phyloP scores from a whole-genome alignment of 371 early-diverging fungal species.

The Quaeritorhiza haematococci region DNA sequence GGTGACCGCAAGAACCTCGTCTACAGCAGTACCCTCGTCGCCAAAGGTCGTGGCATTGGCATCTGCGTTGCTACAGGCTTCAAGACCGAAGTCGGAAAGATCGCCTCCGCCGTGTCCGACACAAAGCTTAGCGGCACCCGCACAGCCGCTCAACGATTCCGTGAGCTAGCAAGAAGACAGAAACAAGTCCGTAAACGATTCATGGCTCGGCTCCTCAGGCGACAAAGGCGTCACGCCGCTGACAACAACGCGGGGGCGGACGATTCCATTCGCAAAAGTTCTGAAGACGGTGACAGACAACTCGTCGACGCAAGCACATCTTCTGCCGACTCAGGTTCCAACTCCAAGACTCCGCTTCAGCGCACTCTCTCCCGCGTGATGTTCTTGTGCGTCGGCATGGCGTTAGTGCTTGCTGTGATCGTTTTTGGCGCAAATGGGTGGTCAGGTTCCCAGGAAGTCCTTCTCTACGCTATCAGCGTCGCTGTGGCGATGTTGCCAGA shows the following conservation, averaged over 20 bases:
- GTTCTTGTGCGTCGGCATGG: not conserved
- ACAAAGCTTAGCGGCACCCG: no score
- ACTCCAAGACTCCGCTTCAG: slow-evolving; percentile 78
- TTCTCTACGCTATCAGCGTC: slow-evolving; percentile 74
- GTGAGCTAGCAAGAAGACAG: no score
- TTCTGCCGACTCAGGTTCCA: no score
- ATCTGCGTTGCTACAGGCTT: slow-evolving; percentile 81
- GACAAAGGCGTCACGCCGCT: no score
- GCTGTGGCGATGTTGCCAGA: slow-evolving; percentile 99
- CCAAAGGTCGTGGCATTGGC: slow-evolving; percentile 74
- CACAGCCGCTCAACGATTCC: not conserved
- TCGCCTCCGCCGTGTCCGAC: no score
- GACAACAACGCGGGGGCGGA: no score
- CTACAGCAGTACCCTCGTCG: slow-evolving; percentile 78
- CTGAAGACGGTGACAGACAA: not conserved
- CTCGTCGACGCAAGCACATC: no score
- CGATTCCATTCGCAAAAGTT: no score
- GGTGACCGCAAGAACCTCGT: slow-evolving; percentile 80
- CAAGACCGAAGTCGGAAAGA: slow-evolving; percentile 69
- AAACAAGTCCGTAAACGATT: no score
- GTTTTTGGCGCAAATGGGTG: slow-evolving; percentile 15
- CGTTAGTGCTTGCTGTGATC: not conserved
- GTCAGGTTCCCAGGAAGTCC: no score
- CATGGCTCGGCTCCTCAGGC: no score
- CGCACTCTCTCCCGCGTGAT: no score